Percentiles rank a stretch among this genome's conserved stretches.
phyloP scores from a whole-genome alignment of 2,329 filamentous ascomycete genomes.

The Mycosphaerella sp. region DNA sequence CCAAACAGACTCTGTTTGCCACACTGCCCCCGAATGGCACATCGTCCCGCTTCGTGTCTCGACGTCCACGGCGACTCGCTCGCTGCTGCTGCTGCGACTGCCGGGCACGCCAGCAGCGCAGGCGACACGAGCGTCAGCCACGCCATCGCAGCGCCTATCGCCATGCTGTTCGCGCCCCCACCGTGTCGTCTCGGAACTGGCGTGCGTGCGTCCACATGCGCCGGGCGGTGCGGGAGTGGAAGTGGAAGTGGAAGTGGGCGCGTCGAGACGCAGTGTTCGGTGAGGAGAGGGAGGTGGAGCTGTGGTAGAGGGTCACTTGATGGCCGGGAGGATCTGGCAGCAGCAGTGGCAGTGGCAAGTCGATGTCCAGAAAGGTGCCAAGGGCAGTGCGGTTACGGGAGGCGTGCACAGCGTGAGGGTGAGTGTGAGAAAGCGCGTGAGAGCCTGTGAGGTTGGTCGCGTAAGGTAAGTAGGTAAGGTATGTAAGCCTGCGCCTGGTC shows the following conservation, averaged over 20 bases:
- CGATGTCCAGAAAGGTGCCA: too few species aligned
- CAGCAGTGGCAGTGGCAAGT: too few species aligned
- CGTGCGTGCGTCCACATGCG: neutral
- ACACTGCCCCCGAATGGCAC: constrained; percentile 85
- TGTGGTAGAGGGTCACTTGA: too few species aligned
- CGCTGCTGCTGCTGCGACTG: neutral
- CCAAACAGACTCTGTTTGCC: constrained; percentile 88
- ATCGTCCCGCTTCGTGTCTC: constrained; percentile 74
- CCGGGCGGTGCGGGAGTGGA: too few species aligned
- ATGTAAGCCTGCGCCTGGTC: too few species aligned
- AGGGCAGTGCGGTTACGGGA: too few species aligned
- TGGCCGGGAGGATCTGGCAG: too few species aligned
- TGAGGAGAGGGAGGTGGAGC: too few species aligned
- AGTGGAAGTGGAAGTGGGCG: neutral
- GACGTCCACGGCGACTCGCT: constrained; percentile 21
- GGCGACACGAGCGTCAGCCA: neutral
- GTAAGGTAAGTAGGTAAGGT: too few species aligned
- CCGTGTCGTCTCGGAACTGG: neutral
- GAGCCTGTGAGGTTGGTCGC: too few species aligned
- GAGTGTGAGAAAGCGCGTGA: too few species aligned
- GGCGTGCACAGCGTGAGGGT: too few species aligned
- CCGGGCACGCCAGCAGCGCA: neutral
- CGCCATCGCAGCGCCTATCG: neutral
- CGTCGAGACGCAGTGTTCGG: neutral
- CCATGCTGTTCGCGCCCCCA: neutral